Conservation (phyloP, 2,329 filamentous ascomycete species). For the Aspergillus quadrilineatus region DNA sequence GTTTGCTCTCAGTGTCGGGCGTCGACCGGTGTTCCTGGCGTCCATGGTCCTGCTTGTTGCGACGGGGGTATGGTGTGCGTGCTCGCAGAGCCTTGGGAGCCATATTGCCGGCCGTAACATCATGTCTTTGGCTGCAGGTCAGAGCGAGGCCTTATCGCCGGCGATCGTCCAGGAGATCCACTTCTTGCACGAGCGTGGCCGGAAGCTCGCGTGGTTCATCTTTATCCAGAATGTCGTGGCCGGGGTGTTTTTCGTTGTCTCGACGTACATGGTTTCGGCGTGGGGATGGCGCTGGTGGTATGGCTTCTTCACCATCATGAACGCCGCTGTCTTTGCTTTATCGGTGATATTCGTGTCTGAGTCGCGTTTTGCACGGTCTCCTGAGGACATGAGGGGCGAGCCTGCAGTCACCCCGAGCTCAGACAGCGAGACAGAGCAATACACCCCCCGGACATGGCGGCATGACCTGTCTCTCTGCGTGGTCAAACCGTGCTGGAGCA, state of each 20-base stretch:
- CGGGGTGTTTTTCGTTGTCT: slow-evolving; percentile 8
- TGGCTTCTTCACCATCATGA: slow-evolving; percentile 14
- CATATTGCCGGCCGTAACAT: slow-evolving; percentile 15
- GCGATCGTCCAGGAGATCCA: slow-evolving; percentile 17
- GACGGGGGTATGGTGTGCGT: slow-evolving; percentile 8
- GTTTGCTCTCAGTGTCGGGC: slow-evolving; percentile 7
- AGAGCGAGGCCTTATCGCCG: slow-evolving; percentile 12
- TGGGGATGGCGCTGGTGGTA: slow-evolving; percentile 19
- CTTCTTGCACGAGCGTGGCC: slow-evolving; percentile 15
- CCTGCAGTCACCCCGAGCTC: not conserved
- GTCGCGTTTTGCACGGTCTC: slow-evolving; percentile 3
- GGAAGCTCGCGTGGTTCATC: slow-evolving; percentile 14
- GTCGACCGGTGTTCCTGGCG: slow-evolving; percentile 9
- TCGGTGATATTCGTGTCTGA: slow-evolving; percentile 7
- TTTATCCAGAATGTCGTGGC: slow-evolving; percentile 13
- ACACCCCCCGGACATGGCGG: slow-evolving; percentile 7
- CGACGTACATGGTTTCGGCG: slow-evolving; percentile 13
- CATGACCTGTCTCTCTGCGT: slow-evolving; percentile 1
- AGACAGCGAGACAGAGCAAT: not conserved
- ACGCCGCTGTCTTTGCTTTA: not conserved
- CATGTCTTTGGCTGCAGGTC: slow-evolving; percentile 12
- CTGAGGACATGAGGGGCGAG: slow-evolving; percentile 5
- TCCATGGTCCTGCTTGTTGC: slow-evolving; percentile 14
- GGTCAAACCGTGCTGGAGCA: slow-evolving; percentile 1
- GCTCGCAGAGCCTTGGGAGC: slow-evolving; percentile 3